Base-by-base conservation (phyloP, 148 eudicot species). In the Tetragonia tetragonoides region DNA sequence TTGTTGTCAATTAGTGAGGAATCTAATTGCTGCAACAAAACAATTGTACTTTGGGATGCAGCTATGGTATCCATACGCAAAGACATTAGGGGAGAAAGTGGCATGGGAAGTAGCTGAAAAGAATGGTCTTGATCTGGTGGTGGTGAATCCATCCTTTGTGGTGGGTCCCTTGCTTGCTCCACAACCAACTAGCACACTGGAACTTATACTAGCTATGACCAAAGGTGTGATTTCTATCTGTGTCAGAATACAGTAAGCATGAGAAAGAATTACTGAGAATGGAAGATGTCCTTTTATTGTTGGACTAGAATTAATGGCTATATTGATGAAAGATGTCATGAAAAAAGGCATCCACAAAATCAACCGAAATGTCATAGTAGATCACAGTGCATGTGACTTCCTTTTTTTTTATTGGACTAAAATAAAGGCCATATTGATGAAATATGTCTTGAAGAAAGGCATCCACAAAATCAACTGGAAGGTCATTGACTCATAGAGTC, bases 31-130 rank as follows among this genome's bases (percentile, higher is more conserved):
- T 1, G 9, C 18, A 6, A 10, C n/a, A 38, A 39, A 16, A 8
- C 17, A 14, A 15, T 18, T 47, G 21, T 49, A 51, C 37, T 73
- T 38, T 3, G 28, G 21, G 37, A 21, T 83, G 81, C 86, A 92
- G 97, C 82, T 92, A 68, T 90, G 94, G 97, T 92, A 92, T 79
- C 85, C 92, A 64, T 90, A 88, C 76, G 92, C 94, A 76, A 92
- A 92, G 81, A 92, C 97, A 47, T 12, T 84, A 70, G 92, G 87
- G 39, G 97, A 92, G 85, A 81, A 84, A 77, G 86, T 85, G 67
- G 92, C 92, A 28, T 92, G 97, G 94, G 85, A 81, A 73, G 42
- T 86, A n/a, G 91, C 97, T 23, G 71, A 87, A 78, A 83, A 92
- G 82, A 87, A 69, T 67, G 90, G 90, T 66, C 85, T 90, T 60